These are phyloP conservation scores for Scutellaria minor DNA, from an alignment of 257 asterid species.

Conservation along the genomic window DNA sequence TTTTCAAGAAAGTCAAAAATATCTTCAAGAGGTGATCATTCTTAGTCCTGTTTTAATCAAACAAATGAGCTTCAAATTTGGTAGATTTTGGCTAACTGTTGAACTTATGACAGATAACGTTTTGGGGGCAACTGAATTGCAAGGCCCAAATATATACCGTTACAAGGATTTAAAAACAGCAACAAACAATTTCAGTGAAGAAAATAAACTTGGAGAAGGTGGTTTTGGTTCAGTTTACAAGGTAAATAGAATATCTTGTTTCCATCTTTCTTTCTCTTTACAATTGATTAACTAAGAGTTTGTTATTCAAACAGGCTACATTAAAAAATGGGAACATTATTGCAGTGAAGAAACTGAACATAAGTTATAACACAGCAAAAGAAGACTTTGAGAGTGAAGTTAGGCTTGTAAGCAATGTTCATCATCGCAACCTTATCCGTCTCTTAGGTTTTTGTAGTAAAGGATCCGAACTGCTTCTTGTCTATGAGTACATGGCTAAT, in stretches of 20 bases:
- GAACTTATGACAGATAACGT: conserved; percentile 46
- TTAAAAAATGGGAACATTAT: conserved; percentile 67
- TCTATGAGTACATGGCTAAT: conserved; percentile 78
- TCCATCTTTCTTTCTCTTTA: background rate
- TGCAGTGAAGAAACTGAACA: conserved; percentile 73
- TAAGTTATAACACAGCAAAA: conserved; percentile 58
- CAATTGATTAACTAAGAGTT: background rate
- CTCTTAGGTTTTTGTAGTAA: conserved; percentile 72
- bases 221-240: conserved; percentile 85
- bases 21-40: conserved; percentile 47
- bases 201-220: conserved; percentile 80
- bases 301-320: conserved; percentile 57
- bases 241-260: conserved; percentile 38
- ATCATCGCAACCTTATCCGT: conserved; percentile 88
- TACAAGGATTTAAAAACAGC: conserved; percentile 71
- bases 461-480: conserved; percentile 70
- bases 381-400: conserved; percentile 81
- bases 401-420: conserved; percentile 82
- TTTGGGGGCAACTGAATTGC: conserved; percentile 74
- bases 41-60: no score
- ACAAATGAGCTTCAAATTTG: no score
- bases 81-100: no score
- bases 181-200: conserved; percentile 66
- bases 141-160: conserved; percentile 68
- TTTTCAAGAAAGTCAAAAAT: conserved; percentile 50